Evolutionary conservation across 2,329 filamentous ascomycete species (phyloP).

Genomic region (Neonectria hederae): DNA sequence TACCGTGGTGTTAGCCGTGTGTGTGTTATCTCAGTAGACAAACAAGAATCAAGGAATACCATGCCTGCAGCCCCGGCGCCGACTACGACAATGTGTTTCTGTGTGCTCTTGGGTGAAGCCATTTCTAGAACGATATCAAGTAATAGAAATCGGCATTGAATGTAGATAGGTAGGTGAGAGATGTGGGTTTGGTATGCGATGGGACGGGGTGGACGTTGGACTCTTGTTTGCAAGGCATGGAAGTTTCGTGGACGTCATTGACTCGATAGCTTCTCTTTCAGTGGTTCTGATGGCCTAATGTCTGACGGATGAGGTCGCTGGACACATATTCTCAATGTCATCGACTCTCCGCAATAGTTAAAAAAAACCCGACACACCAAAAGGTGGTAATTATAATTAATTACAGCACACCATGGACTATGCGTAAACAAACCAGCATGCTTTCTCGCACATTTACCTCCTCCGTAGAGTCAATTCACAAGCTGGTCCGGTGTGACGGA

Average conservation of each 20-base stretch:
- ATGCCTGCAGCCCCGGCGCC: constrained; percentile 72
- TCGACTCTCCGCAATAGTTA: background rate
- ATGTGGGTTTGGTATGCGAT: background rate
- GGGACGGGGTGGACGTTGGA: background rate
- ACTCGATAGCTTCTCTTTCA: constrained; percentile 4
- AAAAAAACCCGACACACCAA: background rate
- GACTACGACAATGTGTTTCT: constrained; percentile 65
- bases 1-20: constrained; percentile 32
- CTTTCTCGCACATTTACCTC: background rate
- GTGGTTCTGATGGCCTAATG: background rate
- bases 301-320: background rate
- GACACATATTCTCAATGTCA: background rate
- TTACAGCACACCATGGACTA: background rate
- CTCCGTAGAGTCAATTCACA: background rate
- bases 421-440: background rate
- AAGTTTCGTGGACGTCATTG: constrained; percentile 32
- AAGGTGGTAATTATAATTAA: too few relatives aligned
- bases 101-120: constrained; percentile 13
- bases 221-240: background rate
- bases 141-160: background rate
- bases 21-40: background rate
- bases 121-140: background rate
- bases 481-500: constrained; percentile 13
- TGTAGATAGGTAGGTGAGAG: background rate
- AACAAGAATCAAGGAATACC: constrained; percentile 45